A percentile compares a stretch with the other conserved stretches of the same genome.
phyloP scores from a whole-genome alignment of 768 basidiomycete species.

The Multifurca ochricompacta region DNA sequence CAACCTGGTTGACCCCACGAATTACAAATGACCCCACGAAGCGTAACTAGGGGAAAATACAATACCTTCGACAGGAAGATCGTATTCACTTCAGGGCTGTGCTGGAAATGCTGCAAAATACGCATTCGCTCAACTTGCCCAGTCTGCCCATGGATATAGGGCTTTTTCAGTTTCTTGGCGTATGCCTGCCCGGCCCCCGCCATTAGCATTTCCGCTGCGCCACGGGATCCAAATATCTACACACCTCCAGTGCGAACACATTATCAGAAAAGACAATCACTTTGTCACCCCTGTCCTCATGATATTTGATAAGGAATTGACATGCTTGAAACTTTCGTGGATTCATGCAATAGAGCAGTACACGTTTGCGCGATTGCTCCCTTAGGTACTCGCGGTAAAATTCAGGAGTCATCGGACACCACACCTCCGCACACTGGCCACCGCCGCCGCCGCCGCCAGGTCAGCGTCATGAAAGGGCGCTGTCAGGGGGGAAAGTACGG shows the following conservation, averaged over 20 bases:
- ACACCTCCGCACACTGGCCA: constrained; percentile 91
- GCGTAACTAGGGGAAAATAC: neutral
- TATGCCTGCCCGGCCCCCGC: constrained; percentile 51
- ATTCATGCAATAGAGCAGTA: constrained; percentile 99
- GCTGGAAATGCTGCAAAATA: constrained; percentile 91
- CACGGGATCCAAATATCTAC: constrained; percentile 15
- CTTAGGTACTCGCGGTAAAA: constrained; percentile 97
- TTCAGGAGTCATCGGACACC: constrained; percentile 99
- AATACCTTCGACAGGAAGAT: constrained; percentile 91
- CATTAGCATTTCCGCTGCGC: neutral
- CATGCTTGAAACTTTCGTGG: constrained; percentile 99
- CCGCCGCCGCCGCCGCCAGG: constrained; percentile 27
- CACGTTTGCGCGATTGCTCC: constrained; percentile 86
- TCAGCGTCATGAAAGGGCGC: constrained; percentile 9
- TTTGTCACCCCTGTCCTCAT: constrained; percentile 96
- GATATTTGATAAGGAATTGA: constrained; percentile 97
- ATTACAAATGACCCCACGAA: constrained; percentile 17
- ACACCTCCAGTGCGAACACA: constrained; percentile 90
- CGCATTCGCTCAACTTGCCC: constrained; percentile 94
- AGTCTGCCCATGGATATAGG: constrained; percentile 93
- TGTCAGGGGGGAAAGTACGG: neutral
- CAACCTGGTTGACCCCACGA: constrained; percentile 48
- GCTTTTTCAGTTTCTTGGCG: constrained; percentile 86
- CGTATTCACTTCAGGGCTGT: constrained; percentile 91
- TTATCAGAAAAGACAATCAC: constrained; percentile 99